Percentiles rank a stretch among this genome's conserved stretches.
Evolutionary conservation across 2,329 filamentous ascomycete species (phyloP).

Genomic region (Shiraia bambusicola): DNA sequence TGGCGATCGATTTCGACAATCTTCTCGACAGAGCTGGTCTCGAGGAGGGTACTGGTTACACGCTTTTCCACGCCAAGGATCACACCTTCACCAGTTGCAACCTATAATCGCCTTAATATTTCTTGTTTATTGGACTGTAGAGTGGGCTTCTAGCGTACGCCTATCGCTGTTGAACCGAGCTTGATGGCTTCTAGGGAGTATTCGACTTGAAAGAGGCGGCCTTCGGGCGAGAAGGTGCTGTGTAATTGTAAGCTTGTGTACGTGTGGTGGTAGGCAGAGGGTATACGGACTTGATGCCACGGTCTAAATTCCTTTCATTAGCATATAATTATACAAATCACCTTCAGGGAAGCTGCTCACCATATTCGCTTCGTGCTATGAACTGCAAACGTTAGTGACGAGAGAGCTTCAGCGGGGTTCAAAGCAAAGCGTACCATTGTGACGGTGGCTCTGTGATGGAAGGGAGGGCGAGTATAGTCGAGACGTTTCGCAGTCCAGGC

Average conservation of each 20-base stretch:
- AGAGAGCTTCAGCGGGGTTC: conserved; percentile 32
- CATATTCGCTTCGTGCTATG: conserved; percentile 99
- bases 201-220: conserved; percentile 99
- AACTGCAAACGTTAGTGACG: conserved; percentile 58
- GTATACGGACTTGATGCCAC: conserved; percentile 85
- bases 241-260: conserved; percentile 25
- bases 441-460: conserved; percentile 13
- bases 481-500: neutral
- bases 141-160: conserved; percentile 55
- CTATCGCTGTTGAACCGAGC: conserved; percentile 96
- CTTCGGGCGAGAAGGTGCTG: conserved; percentile 99
- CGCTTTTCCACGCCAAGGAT: conserved; percentile 98
- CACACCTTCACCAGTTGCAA: conserved; percentile 92
- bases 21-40: conserved; percentile 98
- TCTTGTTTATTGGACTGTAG: neutral
- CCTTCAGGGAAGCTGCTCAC: conserved; percentile 55
- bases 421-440: conserved; percentile 35
- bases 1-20: conserved; percentile 99
- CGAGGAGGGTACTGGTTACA: conserved; percentile 94
- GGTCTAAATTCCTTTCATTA: conserved; percentile 61
- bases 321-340: conserved; percentile 12
- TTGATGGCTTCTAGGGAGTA: conserved; percentile 99
- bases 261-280: conserved; percentile 12
- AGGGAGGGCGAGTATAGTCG: neutral
- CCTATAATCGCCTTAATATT: conserved; percentile 45